Base-by-base conservation (phyloP, 345 rosid genomes). In the Luvunga scandens region DNA sequence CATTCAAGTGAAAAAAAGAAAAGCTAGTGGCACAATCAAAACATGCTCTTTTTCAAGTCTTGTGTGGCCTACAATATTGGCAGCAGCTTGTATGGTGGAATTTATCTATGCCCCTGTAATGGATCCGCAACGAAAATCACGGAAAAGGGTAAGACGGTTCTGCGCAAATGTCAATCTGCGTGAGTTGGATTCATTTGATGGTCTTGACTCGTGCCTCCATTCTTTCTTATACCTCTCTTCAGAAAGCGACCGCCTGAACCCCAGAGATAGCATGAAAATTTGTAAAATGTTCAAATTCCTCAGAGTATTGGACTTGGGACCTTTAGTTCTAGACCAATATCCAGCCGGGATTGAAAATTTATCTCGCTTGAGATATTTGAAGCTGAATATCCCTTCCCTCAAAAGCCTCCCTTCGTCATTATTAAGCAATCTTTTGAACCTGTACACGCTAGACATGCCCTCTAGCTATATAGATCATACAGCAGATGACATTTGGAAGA, bases 341-440 rank as follows among this genome's bases (percentile, higher is more conserved):
- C 48, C 64, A 7, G 4, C 9, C 5, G 48, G 48, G 33, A 72
- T 31, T 5, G 66, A 72, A 57, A 34, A 33, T 57, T 34, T 72
- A 6, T 18, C 34, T 1, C 75, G 10, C n/a, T 33, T 72, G 38
- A 72, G 64, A 42, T 72, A 72, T 33, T 55, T 72, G 31, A 55
- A 53, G 75, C 34, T 72, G 42, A 33, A 72, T 56, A 53, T 53
- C 8, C 64, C 75, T 53, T 72, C 75, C 0, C 64, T 72, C 34
- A 72, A 27, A 56, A 56, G 31, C 22, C 59, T 72, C 34, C 66
- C 31, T n/a, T 34, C 75, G 7, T n/a, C 66, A 57, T 16, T 72
- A 57, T 56, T 42, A 2, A 9, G 64, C 28, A 31, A 53, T 3
- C 75, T 53, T 30, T 16, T 71, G 62, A 28, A 55, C 75, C 30